A percentile compares a stretch with the other conserved stretches of the same genome.
These are phyloP conservation scores for Perkinsus chesapeaki DNA, from an alignment of 169 alveolate species.

Conservation along the genomic window DNA sequence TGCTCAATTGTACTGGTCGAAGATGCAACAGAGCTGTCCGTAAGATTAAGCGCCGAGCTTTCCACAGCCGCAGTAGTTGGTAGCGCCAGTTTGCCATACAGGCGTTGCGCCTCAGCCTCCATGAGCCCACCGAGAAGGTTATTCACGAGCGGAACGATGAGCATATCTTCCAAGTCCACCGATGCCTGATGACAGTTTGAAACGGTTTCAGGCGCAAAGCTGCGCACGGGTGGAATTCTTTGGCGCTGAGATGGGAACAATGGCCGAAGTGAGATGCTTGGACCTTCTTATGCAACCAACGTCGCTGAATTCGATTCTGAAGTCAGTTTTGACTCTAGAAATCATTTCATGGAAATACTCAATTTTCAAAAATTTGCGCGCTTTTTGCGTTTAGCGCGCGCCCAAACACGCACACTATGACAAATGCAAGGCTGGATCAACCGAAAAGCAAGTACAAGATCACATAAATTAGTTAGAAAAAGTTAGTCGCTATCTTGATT, in stretches of 20 bases:
- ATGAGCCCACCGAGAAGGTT: no score
- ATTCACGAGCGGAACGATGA: no score
- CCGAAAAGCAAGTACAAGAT: neutral
- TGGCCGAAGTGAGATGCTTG: neutral
- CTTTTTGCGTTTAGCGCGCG: neutral
- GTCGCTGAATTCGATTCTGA: neutral
- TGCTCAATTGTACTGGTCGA: no score
- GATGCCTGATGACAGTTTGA: no score
- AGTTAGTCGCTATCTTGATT: no score
- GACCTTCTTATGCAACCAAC: neutral
- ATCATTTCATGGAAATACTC: neutral
- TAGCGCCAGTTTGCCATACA: no score
- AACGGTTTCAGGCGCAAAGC: no score
- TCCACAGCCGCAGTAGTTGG: no score
- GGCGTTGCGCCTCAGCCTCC: no score
- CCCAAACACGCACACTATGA: neutral
- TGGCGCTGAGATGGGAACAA: neutral
- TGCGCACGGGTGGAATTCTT: neutral
- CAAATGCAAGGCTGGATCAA: neutral
- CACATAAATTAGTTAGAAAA: neutral
- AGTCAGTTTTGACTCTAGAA: neutral
- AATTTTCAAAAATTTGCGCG: neutral
- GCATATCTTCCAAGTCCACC: no score
- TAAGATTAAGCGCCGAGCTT: no score
- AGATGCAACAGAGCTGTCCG: no score